Base-by-base conservation (phyloP, 2,329 filamentous ascomycete species). In the Aspergillus felis region DNA sequence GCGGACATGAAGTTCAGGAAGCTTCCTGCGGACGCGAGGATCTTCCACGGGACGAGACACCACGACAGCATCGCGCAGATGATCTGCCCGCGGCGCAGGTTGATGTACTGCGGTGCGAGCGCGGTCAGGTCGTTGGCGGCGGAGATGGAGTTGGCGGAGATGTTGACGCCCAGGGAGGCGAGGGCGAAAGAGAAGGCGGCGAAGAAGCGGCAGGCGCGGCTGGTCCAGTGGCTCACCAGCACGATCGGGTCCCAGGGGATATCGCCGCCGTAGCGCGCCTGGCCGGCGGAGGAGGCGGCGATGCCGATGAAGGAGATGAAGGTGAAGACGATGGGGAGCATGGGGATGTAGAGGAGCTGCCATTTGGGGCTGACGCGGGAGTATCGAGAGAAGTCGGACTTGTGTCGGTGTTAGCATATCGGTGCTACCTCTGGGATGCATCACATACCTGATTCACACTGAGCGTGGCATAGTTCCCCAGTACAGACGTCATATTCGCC, bases 1-100 rank as follows among this genome's bases (percentile, higher is more conserved):
- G 85, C 86, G 47, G 81, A 79, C 81, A 90, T 87, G 72, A 89
- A 90, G 47, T 82, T 80, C 3, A 87, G 72, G 62, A 88, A 84
- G 1, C 80, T 84, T 2, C 72, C 68, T 2, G 85, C 86, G 0
- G 81, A 85, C 35, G 71, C 76, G 20, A 88, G 74, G 57, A 88
- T 88, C 72, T 87, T 87, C 86, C 85, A 88, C 1, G 84, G 85
- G 1, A 86, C 83, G 32, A 87, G 76, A 2, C 79, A 78, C 84
- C 84, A 87, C 24, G 81, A 81, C 0, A 85, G 68, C 3, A 86
- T 52, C 1, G 82, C 81, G 4, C 81, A 80, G 47, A 86, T 72
- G 32, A 86, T 70, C 56, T 81, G 81, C 7, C 84, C 84, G 20
- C 84, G 79, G 7, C 74, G 73, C 64, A 87, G 84, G 61, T 85